Evolutionary conservation across 2,329 filamentous ascomycete species (phyloP).

Genomic region (Fonsecaea nubica): DNA sequence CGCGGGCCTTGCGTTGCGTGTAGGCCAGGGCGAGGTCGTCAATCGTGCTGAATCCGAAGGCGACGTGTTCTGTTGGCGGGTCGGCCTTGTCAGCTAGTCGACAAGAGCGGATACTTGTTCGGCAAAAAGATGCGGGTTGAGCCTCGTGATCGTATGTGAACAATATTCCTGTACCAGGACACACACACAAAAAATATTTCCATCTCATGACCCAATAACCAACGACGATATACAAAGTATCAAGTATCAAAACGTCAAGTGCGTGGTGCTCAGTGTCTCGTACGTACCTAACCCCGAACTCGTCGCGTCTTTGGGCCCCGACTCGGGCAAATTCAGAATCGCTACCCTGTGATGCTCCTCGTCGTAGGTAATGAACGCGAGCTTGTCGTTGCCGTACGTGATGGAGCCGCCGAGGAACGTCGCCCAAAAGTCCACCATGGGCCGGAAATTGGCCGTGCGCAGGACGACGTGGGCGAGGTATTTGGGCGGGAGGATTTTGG

Average conservation of each 20-base stretch:
- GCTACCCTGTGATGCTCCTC: slow-evolving; percentile 51
- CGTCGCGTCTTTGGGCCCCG: not conserved
- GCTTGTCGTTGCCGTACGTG: not conserved
- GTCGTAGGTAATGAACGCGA: slow-evolving; percentile 16
- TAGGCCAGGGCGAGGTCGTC: slow-evolving; percentile 46
- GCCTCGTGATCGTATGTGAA: too few relatives aligned
- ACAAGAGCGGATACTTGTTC: too few relatives aligned
- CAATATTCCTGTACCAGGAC: too few relatives aligned
- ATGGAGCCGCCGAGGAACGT: not conserved
- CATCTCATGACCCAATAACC: too few relatives aligned
- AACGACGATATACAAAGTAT: too few relatives aligned
- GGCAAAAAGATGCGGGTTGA: too few relatives aligned
- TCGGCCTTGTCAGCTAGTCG: too few relatives aligned
- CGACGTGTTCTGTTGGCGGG: not conserved
- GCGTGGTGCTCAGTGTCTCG: too few relatives aligned
- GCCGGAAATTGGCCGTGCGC: not conserved
- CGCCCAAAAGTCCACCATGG: not conserved
- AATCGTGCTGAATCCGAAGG: not conserved
- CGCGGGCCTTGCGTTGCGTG: slow-evolving; percentile 37
- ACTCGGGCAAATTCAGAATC: slow-evolving; percentile 44
- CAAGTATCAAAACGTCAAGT: too few relatives aligned
- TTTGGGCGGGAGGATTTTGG: too few relatives aligned
- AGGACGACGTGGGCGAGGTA: not conserved
- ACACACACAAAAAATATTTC: too few relatives aligned
- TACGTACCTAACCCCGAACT: slow-evolving; percentile 4